Conservation (phyloP, 495 filamentous ascomycete genomes). For the Aspergillus campestris region DNA sequence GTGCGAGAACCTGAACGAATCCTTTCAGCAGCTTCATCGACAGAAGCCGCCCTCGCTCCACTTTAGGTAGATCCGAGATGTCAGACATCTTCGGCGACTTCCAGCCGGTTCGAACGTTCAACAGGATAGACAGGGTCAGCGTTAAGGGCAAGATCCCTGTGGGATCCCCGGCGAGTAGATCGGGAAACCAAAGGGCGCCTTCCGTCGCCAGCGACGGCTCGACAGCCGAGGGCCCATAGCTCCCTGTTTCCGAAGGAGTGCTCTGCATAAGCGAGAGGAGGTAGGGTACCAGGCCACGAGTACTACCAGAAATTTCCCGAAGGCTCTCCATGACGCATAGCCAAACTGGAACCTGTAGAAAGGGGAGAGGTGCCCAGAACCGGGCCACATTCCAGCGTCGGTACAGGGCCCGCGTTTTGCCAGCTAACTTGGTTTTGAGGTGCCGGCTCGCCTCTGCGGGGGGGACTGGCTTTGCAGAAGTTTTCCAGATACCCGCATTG, state of each 20-base stretch:
- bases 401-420: constrained; percentile 30
- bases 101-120: constrained; percentile 29
- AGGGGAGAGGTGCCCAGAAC: constrained; percentile 36
- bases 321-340: constrained; percentile 59
- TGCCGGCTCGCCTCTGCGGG: not conserved
- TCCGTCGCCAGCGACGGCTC: constrained; percentile 55
- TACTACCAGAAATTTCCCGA: constrained; percentile 52
- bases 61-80: constrained; percentile 18
- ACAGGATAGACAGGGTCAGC: constrained; percentile 34
- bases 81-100: constrained; percentile 10
- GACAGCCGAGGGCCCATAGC: constrained; percentile 17
- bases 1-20: constrained; percentile 22
- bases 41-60: constrained; percentile 15
- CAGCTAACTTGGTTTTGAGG: constrained; percentile 3
- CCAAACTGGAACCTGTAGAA: constrained; percentile 59
- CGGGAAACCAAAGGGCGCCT: constrained; percentile 73
- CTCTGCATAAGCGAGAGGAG: constrained; percentile 16
- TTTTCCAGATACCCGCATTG: not conserved
- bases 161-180: constrained; percentile 65
- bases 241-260: not conserved
- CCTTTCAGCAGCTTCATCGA: constrained; percentile 13
- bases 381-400: constrained; percentile 36
- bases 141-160: constrained; percentile 55
- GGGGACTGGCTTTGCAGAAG: not conserved
- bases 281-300: constrained; percentile 44